Evolutionary conservation across 441 rosid genomes (phyloP), one percentile per base, ranked within the genome.

Genomic region (Populus tomentosa): DNA sequence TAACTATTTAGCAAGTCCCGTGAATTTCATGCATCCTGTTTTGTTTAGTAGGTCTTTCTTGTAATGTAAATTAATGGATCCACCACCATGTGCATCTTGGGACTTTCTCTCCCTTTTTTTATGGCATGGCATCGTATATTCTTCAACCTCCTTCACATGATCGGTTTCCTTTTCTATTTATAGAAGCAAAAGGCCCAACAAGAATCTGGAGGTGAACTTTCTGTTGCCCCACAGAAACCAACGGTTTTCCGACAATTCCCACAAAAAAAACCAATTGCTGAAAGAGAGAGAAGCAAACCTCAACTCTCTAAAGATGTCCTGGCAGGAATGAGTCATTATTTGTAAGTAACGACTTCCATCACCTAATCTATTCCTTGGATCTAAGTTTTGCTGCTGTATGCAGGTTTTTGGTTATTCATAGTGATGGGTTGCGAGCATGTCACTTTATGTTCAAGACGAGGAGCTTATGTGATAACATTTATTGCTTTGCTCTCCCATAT

Each of bases 131-230:
- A 18, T 13, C 71, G 2, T 65, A 1, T 36, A 33, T 26, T 26
- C 11, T 42, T 7, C 21, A 7, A 7, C 28, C 33, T 23, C n/a
- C 26, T 9, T 4, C 32, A 67, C 65, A 61, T 65, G 2, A 30
- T 21, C 70, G 70, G 75, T 79, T 77, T 65, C 73, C n/a, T 63
- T 72, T 79, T 50, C 77, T 35, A 26, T 79, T 67, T 24, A 65
- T 84, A 95, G 98, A 92, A 92, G 84, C 97, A 85, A 70, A 90
- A 89, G 84, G 82, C 81, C 75, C 88, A 79, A 73, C 80, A 85
- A 74, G 94, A 83, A 53, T 78, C 89, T 0, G 88, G 77, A 63
- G 77, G 82, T 5, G 85, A 85, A 80, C 75, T 75, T 30, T 74
- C 87, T 14, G 80, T 56, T 35, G 70, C 28, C 42, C 42, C 42